These are phyloP conservation scores for Leccinum variicolor DNA, from an alignment of 768 basidiomycete species.

Conservation along the genomic window DNA sequence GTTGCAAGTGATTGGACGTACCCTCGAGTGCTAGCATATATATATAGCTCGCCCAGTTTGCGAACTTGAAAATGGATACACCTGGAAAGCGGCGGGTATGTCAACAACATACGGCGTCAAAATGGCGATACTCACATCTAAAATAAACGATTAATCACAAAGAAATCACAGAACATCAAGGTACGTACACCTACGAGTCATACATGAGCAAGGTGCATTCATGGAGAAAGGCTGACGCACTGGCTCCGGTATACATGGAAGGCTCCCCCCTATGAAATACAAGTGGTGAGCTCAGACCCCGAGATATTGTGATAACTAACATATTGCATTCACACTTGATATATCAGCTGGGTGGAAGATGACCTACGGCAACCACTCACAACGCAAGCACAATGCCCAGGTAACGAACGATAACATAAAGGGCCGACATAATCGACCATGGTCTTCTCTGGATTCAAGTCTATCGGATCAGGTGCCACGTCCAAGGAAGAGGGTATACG, in stretches of 20 bases:
- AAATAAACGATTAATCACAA: neutral
- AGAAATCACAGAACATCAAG: neutral
- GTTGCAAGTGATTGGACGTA: neutral
- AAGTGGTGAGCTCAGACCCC: neutral
- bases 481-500: neutral
- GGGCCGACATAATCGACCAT: conserved; percentile 7
- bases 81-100: neutral
- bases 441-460: neutral
- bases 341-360: neutral
- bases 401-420: conserved; percentile 8
- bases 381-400: conserved; percentile 4
- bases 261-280: neutral
- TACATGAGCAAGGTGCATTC: neutral
- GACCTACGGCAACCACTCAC: neutral
- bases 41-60: conserved; percentile 6
- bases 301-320: neutral
- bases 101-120: neutral
- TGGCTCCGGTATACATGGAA: neutral
- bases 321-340: conserved; percentile 1
- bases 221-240: neutral
- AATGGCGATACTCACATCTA: conserved; percentile 1
- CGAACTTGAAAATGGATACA: conserved; percentile 1
- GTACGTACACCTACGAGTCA: conserved; percentile 1
- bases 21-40: conserved; percentile 8
- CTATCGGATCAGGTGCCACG: neutral